Evolutionary conservation across 106 monocot genomes (phyloP), one percentile per base, ranked within the genome.

Genomic region (Posidonia australis): DNA sequence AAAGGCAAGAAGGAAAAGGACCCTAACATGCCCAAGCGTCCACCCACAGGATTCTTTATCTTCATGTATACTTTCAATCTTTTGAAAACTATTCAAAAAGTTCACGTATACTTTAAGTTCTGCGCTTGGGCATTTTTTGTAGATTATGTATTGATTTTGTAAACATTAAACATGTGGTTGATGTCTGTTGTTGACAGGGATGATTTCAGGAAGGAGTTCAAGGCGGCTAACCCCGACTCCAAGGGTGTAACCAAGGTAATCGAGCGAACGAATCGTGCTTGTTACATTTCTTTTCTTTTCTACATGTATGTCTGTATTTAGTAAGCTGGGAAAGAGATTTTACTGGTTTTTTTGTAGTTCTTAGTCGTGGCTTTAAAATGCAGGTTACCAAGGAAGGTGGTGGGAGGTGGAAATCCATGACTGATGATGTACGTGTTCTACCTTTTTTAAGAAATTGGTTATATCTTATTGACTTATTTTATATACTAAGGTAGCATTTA

Each of bases 361-460:
- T 5, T 3, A 21, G 13, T 31, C 29, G 23, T 26, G n/a, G n/a
- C 27, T 42, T 64, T 36, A 26, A 18, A 3, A 5, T 66, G 30
- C 51, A 90, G 81, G 86, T 73, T 42, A 72, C 86, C 18, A 96
- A 96, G 65, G 87, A 90, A 43, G 96, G 87, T 13, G 96, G 96
- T n/a, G 84, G 59, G 53, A 96, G 71, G 64, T 96, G 96, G 96
- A 96, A 77, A 9, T 76, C 87, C 12, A 62, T 96, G 78, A 74
- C 82, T 1, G 94, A 84, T 21, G 90, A 93, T 60, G 93, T 89
- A 58, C 53, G 74, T 53, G 16, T 51, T 67, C 18, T 2, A 48
- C 1, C 14, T 9, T 21, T 44, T 17, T 27, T 45, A 14, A 10
- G 21, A n/a, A n/a, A 5, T 64, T 64, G 25, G 44, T 44, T n/a